Conservation (phyloP, 257 asterid genomes). For the Catharanthus roseus region DNA sequence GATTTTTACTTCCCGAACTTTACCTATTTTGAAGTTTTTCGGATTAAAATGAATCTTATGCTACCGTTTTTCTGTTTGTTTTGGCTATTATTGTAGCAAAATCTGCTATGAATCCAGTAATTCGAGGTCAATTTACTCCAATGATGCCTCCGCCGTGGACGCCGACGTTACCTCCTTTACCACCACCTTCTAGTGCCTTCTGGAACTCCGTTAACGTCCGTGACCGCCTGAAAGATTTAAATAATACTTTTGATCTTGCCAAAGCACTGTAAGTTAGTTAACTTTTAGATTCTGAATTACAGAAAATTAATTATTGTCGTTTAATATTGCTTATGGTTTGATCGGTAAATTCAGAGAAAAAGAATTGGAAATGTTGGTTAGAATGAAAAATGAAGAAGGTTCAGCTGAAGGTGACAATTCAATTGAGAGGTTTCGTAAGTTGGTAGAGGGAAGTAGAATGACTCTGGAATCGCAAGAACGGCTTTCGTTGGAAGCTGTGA, state of each 20-base stretch:
- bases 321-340: background rate
- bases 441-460: slow-evolving; percentile 37
- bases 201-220: slow-evolving; percentile 27
- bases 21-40: background rate
- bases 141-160: slow-evolving; percentile 30
- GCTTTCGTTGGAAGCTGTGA: slow-evolving; percentile 49
- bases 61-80: background rate
- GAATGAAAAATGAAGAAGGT: slow-evolving; percentile 29
- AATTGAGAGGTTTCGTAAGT: slow-evolving; percentile 30
- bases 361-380: slow-evolving; percentile 22
- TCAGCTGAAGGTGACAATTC: slow-evolving; percentile 27
- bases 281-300: background rate
- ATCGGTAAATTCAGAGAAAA: slow-evolving; percentile 18
- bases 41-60: background rate
- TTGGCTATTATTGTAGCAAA: slow-evolving; percentile 8
- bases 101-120: slow-evolving; percentile 47
- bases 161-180: slow-evolving; percentile 46
- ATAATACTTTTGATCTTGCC: slow-evolving; percentile 26
- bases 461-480: slow-evolving; percentile 47
- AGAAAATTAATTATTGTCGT: background rate
- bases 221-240: slow-evolving; percentile 24
- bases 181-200: slow-evolving; percentile 57
- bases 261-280: slow-evolving; percentile 25
- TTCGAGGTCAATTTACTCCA: slow-evolving; percentile 29
- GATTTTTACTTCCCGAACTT: background rate